Conservation (phyloP, 805 yeast species). For the Sugiyamaella qingdaonensis region DNA sequence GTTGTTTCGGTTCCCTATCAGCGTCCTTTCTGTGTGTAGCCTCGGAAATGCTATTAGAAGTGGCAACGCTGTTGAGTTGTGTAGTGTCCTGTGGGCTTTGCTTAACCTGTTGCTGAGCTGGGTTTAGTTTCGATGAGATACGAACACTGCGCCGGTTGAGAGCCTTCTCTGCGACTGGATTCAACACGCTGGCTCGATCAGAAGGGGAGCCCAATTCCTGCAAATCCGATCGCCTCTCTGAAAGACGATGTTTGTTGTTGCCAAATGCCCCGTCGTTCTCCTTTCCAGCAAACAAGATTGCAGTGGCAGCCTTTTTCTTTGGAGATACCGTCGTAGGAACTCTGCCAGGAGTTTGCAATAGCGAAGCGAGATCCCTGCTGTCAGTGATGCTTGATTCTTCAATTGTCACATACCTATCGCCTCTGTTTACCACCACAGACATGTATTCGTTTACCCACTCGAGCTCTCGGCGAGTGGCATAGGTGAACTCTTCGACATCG, state of each 20-base stretch:
- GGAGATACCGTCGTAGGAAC: slow-evolving; percentile 20
- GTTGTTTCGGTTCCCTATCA: no score
- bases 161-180: neutral
- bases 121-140: no score
- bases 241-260: no score
- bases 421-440: slow-evolving; percentile 31
- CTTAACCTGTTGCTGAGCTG: no score
- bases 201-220: neutral
- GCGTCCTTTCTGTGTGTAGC: no score
- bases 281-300: neutral
- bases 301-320: slow-evolving; percentile 10
- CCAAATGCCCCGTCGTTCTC: neutral
- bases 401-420: neutral
- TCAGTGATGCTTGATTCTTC: neutral
- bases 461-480: slow-evolving; percentile 38
- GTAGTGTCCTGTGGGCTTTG: no score
- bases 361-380: slow-evolving; percentile 16
- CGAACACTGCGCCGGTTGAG: neutral
- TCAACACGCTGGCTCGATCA: neutral
- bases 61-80: no score
- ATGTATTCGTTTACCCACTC: slow-evolving; percentile 42
- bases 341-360: slow-evolving; percentile 28
- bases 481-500: slow-evolving; percentile 39
- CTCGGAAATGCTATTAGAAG: no score
- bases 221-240: no score